A percentile compares a stretch with the other conserved stretches of the same genome.
Conservation (phyloP, 768 basidiomycete genomes). For the Termitomyces sp. region DNA sequence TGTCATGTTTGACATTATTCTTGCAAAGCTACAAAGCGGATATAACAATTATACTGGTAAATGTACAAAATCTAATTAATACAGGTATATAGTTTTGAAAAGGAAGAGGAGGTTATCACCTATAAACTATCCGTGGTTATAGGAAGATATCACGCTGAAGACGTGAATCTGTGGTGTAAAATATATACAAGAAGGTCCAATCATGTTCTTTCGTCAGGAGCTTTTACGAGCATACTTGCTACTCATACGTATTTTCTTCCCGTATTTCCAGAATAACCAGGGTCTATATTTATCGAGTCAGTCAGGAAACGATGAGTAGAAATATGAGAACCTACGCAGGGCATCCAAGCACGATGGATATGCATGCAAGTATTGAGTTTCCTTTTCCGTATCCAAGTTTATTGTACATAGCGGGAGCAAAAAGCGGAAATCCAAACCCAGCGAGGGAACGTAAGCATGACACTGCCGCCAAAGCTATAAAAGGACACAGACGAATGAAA, state of each 20-base stretch:
- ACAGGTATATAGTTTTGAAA: not conserved
- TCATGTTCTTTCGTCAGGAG: not conserved
- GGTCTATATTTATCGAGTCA: slow-evolving; percentile 17
- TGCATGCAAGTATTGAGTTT: slow-evolving; percentile 54
- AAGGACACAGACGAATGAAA: not conserved
- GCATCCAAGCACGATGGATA: slow-evolving; percentile 55
- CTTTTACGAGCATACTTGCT: slow-evolving; percentile 35
- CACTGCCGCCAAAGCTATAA: slow-evolving; percentile 56
- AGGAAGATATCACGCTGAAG: not conserved
- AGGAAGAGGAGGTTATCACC: not conserved
- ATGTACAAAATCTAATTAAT: not conserved
- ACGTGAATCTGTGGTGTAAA: not conserved
- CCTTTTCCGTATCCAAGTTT: slow-evolving; percentile 67
- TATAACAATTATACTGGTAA: not conserved
- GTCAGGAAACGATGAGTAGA: not conserved
- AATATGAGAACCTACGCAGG: slow-evolving; percentile 38
- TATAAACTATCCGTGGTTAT: not conserved
- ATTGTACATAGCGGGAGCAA: slow-evolving; percentile 63
- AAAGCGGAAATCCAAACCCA: slow-evolving; percentile 77
- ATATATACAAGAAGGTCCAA: not conserved
- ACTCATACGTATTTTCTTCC: slow-evolving; percentile 37
- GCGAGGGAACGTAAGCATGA: slow-evolving; percentile 56
- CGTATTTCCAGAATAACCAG: slow-evolving; percentile 30
- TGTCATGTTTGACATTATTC: not conserved
- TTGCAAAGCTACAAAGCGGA: not conserved